These are phyloP conservation scores for Strobilomyces echinocephalus DNA, from an alignment of 768 basidiomycete genomes.

Conservation along the genomic window DNA sequence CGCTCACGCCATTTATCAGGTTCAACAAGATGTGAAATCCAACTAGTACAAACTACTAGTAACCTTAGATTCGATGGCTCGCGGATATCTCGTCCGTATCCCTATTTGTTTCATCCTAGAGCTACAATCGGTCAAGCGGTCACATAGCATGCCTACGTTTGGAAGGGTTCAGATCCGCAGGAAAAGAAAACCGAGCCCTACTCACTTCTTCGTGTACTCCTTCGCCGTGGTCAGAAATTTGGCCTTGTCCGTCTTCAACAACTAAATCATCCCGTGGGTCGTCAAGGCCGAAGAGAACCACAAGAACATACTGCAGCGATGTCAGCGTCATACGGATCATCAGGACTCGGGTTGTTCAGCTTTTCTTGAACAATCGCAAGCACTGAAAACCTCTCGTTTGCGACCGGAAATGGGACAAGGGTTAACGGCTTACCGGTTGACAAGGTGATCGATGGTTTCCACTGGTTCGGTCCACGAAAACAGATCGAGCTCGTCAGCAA, in stretches of 20 bases:
- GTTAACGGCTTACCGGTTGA: conserved; percentile 48
- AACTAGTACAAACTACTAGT: conserved; percentile 6
- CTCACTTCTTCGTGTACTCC: conserved; percentile 82
- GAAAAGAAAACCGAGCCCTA: background rate
- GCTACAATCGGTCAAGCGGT: conserved; percentile 10
- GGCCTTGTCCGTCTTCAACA: conserved; percentile 69
- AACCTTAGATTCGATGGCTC: conserved; percentile 5
- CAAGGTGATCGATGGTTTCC: conserved; percentile 79
- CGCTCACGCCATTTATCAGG: background rate
- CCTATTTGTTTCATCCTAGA: background rate
- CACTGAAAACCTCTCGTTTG: conserved; percentile 41
- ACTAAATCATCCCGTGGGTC: conserved; percentile 34
- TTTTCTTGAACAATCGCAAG: conserved; percentile 77
- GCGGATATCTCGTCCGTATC: background rate
- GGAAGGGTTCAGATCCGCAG: conserved; percentile 1
- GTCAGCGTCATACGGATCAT: conserved; percentile 86
- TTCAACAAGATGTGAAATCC: conserved; percentile 3
- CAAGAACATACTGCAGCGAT: conserved; percentile 66
- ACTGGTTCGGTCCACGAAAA: conserved; percentile 40
- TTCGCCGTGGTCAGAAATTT: conserved; percentile 76
- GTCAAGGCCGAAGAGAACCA: background rate
- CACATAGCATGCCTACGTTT: conserved; percentile 22
- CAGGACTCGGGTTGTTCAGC: conserved; percentile 80
- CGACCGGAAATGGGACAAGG: background rate
- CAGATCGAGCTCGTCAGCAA: conserved; percentile 6